phyloP scores from a whole-genome alignment of 352 stramenopile species.

The Phytophthora megakarya region DNA sequence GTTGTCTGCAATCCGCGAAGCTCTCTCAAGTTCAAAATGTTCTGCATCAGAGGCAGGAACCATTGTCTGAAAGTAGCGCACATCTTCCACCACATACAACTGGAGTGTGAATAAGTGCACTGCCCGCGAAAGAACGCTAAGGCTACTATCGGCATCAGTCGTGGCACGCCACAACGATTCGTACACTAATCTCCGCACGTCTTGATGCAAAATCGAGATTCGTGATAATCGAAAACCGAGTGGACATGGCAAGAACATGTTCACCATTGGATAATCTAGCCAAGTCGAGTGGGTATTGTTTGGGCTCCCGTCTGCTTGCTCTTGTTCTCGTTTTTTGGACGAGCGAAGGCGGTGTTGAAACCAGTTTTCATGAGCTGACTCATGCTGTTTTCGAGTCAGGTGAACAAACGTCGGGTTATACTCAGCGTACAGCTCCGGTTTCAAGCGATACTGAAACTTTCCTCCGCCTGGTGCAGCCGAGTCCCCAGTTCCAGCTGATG shows the following conservation, averaged over 20 bases:
- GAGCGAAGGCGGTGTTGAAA: conserved; percentile 74
- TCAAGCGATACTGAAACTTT: conserved; percentile 85
- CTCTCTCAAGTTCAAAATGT: conserved; percentile 49
- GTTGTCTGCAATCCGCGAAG: conserved; percentile 46
- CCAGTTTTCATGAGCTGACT: conserved; percentile 88
- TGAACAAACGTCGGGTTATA: conserved; percentile 90
- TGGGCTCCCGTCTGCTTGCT: conserved; percentile 56
- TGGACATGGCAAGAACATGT: conserved; percentile 75
- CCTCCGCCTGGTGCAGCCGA: conserved; percentile 38
- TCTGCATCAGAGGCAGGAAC: conserved; percentile 47
- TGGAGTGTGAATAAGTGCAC: conserved; percentile 85
- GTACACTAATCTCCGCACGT: conserved; percentile 67
- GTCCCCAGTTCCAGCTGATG: conserved; percentile 34
- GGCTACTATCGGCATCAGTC: conserved; percentile 59
- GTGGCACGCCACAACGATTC: conserved; percentile 69
- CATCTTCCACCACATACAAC: conserved; percentile 80
- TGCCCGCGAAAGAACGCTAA: conserved; percentile 70
- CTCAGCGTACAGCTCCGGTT: conserved; percentile 80
- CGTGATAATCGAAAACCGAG: conserved; percentile 60
- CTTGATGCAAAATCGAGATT: conserved; percentile 64
- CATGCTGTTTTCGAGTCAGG: conserved; percentile 86
- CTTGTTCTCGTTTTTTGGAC: conserved; percentile 73
- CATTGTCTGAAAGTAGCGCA: conserved; percentile 67
- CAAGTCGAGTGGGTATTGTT: conserved; percentile 79
- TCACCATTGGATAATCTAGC: conserved; percentile 85